phyloP scores from a whole-genome alignment of 140 eudicot species.

The Bidens hawaiensis region DNA sequence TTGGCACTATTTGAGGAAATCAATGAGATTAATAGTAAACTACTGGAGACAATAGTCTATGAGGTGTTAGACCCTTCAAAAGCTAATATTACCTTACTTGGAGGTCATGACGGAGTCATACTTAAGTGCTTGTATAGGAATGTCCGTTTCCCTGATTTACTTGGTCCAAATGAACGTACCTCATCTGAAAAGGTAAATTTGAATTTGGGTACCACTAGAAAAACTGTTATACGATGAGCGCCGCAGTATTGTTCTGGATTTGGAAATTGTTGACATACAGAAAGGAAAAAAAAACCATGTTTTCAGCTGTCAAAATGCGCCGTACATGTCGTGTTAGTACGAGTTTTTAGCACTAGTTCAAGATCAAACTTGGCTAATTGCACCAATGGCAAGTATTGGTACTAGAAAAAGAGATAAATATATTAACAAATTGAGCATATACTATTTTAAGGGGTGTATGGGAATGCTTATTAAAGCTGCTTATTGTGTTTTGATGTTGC shows the following conservation, averaged over 20 bases:
- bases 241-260: not conserved
- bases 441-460: no score
- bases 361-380: not conserved
- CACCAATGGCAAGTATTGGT: not conserved
- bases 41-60: slow-evolving; percentile 35
- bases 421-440: not conserved
- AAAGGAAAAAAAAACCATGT: no score
- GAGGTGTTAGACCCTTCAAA: slow-evolving; percentile 2
- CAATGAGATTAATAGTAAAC: slow-evolving; percentile 30
- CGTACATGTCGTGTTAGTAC: no score
- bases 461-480: no score
- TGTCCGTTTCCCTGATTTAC: slow-evolving; percentile 24
- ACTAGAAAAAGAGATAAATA: not conserved
- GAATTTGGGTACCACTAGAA: not conserved
- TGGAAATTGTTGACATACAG: not conserved
- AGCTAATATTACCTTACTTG: not conserved
- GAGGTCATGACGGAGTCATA: slow-evolving; percentile 21
- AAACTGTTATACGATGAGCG: not conserved
- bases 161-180: slow-evolving; percentile 1
- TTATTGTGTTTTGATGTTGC: no score
- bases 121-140: slow-evolving; percentile 35
- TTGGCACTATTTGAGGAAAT: slow-evolving; percentile 27
- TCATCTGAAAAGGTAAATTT: slow-evolving; percentile 31
- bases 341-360: not conserved
- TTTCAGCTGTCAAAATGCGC: no score